Evolutionary conservation across 225 moss, liverwort and hornwort species (phyloP).

Genomic region (Marchantia polymorpha): DNA sequence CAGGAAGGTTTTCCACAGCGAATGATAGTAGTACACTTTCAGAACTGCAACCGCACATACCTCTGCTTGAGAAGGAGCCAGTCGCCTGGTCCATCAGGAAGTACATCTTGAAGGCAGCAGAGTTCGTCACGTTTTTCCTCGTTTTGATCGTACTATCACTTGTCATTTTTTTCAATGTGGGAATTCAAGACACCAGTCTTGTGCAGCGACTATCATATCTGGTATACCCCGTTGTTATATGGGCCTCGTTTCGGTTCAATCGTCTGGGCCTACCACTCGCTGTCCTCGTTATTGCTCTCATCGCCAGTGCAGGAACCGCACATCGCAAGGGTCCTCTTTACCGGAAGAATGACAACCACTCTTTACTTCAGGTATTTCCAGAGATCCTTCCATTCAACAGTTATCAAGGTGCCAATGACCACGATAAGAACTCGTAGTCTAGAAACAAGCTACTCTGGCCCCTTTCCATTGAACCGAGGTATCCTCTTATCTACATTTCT

Average conservation of each 20-base stretch:
- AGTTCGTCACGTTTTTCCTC: slow-evolving; percentile 67
- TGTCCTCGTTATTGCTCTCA: slow-evolving; percentile 76
- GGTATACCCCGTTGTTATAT: slow-evolving; percentile 92
- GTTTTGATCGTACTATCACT: slow-evolving; percentile 71
- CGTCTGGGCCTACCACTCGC: slow-evolving; percentile 81
- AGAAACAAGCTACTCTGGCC: too few relatives aligned
- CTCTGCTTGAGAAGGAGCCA: slow-evolving; percentile 39
- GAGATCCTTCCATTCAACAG: background rate
- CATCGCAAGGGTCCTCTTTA: slow-evolving; percentile 86
- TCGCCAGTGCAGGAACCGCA: slow-evolving; percentile 91
- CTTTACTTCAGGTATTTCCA: slow-evolving; percentile 66
- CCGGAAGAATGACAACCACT: slow-evolving; percentile 74
- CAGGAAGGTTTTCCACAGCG: slow-evolving; percentile 23
- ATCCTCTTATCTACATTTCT: too few relatives aligned
- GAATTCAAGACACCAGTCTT: slow-evolving; percentile 63
- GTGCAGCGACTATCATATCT: slow-evolving; percentile 85
- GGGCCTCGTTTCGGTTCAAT: slow-evolving; percentile 94
- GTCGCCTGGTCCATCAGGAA: slow-evolving; percentile 57
- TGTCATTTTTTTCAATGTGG: slow-evolving; percentile 92
- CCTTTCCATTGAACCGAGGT: too few relatives aligned
- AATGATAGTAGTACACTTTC: slow-evolving; percentile 16
- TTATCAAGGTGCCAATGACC: too few relatives aligned
- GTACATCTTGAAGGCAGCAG: slow-evolving; percentile 66
- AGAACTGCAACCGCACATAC: slow-evolving; percentile 31
- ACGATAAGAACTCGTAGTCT: too few relatives aligned